These are phyloP conservation scores for Phylloporus gajari DNA, from an alignment of 1,284 basidiomycete genomes.

Conservation along the genomic window DNA sequence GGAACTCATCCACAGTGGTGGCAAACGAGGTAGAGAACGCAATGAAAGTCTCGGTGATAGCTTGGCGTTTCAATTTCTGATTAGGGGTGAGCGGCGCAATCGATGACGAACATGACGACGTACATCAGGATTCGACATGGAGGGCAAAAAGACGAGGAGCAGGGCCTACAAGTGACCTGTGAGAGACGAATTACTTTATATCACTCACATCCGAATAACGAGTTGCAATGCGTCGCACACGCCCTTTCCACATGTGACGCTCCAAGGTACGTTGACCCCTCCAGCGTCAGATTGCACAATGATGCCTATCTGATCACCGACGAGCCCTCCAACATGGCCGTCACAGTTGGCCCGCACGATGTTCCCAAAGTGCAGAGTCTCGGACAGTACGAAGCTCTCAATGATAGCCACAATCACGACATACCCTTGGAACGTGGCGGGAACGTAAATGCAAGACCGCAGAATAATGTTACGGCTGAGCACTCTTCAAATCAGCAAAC, in stretches of 20 bases:
- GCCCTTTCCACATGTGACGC: slow-evolving; percentile 42
- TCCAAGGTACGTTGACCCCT: slow-evolving; percentile 82
- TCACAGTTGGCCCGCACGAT: slow-evolving; percentile 86
- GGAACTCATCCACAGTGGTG: no score
- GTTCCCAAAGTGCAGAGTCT: slow-evolving; percentile 78
- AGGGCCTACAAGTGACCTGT: background rate
- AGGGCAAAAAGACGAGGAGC: background rate
- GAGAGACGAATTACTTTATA: slow-evolving; percentile 17
- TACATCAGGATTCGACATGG: slow-evolving; percentile 22
- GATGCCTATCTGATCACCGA: slow-evolving; percentile 91
- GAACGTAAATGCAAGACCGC: no score
- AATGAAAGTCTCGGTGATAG: no score
- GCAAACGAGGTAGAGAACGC: background rate
- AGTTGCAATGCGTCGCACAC: slow-evolving; percentile 34
- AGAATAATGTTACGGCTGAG: no score
- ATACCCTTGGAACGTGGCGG: slow-evolving; percentile 89
- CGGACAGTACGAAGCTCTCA: slow-evolving; percentile 72
- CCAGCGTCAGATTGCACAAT: slow-evolving; percentile 85
- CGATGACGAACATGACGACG: slow-evolving; percentile 1
- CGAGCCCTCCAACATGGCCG: slow-evolving; percentile 73
- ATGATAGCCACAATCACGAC: slow-evolving; percentile 86
- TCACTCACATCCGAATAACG: slow-evolving; percentile 24
- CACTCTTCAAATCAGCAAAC: no score
- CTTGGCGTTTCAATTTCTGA: slow-evolving; percentile 14
- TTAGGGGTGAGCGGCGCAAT: slow-evolving; percentile 9